These are phyloP conservation scores for Delitschia confertaspora DNA, from an alignment of 495 filamentous ascomycete genomes.

Conservation along the genomic window DNA sequence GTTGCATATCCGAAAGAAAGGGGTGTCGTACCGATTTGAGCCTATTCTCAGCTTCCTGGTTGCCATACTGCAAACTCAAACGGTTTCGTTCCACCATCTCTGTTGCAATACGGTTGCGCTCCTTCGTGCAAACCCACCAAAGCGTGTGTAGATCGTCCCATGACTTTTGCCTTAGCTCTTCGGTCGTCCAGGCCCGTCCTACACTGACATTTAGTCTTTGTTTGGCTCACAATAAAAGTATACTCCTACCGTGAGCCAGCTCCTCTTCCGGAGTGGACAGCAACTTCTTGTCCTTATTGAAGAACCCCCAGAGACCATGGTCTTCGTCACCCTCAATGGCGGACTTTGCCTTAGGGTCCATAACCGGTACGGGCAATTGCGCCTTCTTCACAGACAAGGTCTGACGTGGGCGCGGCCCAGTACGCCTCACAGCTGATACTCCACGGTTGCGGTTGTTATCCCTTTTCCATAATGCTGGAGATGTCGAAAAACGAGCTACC, in stretches of 20 bases:
- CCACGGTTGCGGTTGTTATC: slow-evolving; percentile 66
- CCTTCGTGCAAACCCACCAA: slow-evolving; percentile 93
- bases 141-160: slow-evolving; percentile 90
- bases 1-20: background rate
- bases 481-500: slow-evolving; percentile 34
- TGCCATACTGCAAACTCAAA: slow-evolving; percentile 58
- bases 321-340: slow-evolving; percentile 53
- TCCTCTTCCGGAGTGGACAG: slow-evolving; percentile 62
- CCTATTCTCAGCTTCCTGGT: slow-evolving; percentile 46
- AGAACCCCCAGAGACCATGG: slow-evolving; percentile 94
- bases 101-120: slow-evolving; percentile 84
- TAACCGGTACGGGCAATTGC: slow-evolving; percentile 64
- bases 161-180: slow-evolving; percentile 77
- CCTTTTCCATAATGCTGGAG: slow-evolving; percentile 23
- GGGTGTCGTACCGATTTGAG: background rate
- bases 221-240: background rate
- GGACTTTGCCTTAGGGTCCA: slow-evolving; percentile 41
- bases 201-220: slow-evolving; percentile 7
- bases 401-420: slow-evolving; percentile 54
- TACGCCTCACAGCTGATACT: slow-evolving; percentile 67
- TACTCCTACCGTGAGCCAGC: slow-evolving; percentile 50
- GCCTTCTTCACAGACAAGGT: slow-evolving; percentile 60
- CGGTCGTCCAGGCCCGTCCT: slow-evolving; percentile 77
- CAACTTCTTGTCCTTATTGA: slow-evolving; percentile 54
- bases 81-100: slow-evolving; percentile 55